phyloP scores from a whole-genome alignment of 2,329 filamentous ascomycete genomes.

The Sporothrix dimorphospora region DNA sequence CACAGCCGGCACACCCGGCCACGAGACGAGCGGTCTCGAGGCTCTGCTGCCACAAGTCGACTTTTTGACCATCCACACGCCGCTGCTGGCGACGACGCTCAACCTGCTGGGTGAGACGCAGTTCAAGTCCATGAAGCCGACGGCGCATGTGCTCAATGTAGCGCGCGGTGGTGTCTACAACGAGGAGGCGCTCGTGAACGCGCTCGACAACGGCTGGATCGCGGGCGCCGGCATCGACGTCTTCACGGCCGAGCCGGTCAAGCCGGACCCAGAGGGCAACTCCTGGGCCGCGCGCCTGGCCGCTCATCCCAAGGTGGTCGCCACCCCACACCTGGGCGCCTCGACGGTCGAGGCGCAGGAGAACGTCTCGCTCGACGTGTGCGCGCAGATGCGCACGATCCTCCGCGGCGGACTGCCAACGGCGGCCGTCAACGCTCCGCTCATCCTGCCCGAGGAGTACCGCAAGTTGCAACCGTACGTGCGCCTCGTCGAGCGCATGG shows the following conservation, averaged over 20 bases:
- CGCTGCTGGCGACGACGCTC: conserved; percentile 74
- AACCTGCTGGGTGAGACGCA: conserved; percentile 72
- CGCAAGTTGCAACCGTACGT: conserved; percentile 78
- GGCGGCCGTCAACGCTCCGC: conserved; percentile 76
- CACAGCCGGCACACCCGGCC: neutral
- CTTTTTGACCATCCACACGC: conserved; percentile 81
- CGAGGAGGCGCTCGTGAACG: conserved; percentile 70
- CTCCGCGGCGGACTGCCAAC: conserved; percentile 73
- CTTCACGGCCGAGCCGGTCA: conserved; percentile 73
- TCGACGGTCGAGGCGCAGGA: conserved; percentile 83
- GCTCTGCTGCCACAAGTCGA: conserved; percentile 69
- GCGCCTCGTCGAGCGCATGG: conserved; percentile 76
- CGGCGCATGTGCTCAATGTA: conserved; percentile 76
- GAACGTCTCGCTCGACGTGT: conserved; percentile 81
- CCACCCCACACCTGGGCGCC: conserved; percentile 78
- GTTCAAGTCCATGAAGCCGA: conserved; percentile 70
- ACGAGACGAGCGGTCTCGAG: conserved; percentile 48
- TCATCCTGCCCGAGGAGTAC: conserved; percentile 81
- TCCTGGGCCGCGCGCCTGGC: conserved; percentile 66
- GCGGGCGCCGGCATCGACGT: conserved; percentile 80
- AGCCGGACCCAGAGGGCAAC: conserved; percentile 41
- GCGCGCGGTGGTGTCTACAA: conserved; percentile 81
- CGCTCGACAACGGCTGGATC: conserved; percentile 70
- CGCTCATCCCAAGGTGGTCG: conserved; percentile 71
- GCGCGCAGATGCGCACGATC: conserved; percentile 76